Conservation (phyloP, 768 basidiomycete species). For the Lentinula lateritia region DNA sequence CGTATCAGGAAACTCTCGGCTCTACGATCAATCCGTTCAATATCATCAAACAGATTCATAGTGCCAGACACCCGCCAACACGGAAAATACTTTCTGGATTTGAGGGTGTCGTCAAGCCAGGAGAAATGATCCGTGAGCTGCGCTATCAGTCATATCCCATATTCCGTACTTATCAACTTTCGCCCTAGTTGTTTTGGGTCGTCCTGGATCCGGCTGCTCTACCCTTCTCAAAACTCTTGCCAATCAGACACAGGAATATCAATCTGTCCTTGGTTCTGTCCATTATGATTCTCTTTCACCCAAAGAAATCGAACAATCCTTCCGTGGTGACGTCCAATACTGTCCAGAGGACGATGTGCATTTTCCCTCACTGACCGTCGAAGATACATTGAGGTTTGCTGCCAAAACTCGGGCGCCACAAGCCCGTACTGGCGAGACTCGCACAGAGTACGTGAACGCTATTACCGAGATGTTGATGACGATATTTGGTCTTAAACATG, state of each 20-base stretch:
- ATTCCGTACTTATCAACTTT: not conserved
- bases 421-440: conserved; percentile 37
- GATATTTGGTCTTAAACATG: conserved; percentile 74
- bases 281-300: conserved; percentile 73
- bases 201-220: conserved; percentile 81
- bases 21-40: conserved; percentile 52
- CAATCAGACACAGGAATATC: conserved; percentile 67
- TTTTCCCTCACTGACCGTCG: conserved; percentile 78
- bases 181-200: conserved; percentile 68
- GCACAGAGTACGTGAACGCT: conserved; percentile 36
- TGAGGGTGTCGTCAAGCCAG: conserved; percentile 59
- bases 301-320: conserved; percentile 54
- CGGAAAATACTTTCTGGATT: conserved; percentile 59
- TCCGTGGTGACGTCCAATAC: conserved; percentile 78
- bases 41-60: conserved; percentile 36
- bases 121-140: conserved; percentile 73
- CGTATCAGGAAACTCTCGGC: conserved; percentile 55
- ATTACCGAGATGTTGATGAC: conserved; percentile 55
- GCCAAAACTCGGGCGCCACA: conserved; percentile 64
- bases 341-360: conserved; percentile 84
- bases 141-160: not conserved
- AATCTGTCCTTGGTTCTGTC: conserved; percentile 63
- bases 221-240: conserved; percentile 80
- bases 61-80: conserved; percentile 52
- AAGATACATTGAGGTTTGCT: conserved; percentile 69